These are phyloP conservation scores for Astraeus odoratus DNA, from an alignment of 768 basidiomycete species.

Conservation along the genomic window DNA sequence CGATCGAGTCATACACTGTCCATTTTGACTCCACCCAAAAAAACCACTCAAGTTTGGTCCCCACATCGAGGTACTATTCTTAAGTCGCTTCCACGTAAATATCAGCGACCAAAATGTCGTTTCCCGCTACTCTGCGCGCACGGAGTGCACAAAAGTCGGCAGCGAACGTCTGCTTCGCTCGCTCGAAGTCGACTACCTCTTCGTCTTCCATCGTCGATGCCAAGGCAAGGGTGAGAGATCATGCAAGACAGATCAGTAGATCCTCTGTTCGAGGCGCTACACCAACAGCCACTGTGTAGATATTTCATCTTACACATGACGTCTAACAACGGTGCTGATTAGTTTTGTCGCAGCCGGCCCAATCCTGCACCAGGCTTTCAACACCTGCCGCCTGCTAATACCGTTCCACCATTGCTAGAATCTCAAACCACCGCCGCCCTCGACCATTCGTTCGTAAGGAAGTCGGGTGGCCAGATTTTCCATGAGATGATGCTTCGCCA, in stretches of 20 bases:
- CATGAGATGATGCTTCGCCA: slow-evolving; percentile 99
- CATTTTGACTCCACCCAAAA: too few relatives aligned
- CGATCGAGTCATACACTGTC: too few relatives aligned
- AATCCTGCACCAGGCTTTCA: slow-evolving; percentile 51
- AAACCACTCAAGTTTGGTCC: too few relatives aligned
- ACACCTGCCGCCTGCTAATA: slow-evolving; percentile 37
- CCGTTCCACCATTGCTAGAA: slow-evolving; percentile 29
- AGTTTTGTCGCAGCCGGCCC: slow-evolving; percentile 45
- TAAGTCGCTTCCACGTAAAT: slow-evolving; percentile 7
- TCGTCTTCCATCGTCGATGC: slow-evolving; percentile 63
- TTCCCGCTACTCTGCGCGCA: slow-evolving; percentile 38
- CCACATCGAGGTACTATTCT: too few relatives aligned
- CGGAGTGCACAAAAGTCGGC: slow-evolving; percentile 32
- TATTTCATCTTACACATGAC: slow-evolving; percentile 8
- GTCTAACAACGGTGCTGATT: slow-evolving; percentile 6
- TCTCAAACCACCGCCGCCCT: slow-evolving; percentile 42
- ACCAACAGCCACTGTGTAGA: slow-evolving; percentile 57
- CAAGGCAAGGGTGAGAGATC: slow-evolving; percentile 72
- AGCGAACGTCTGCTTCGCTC: slow-evolving; percentile 29
- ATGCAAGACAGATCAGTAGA: slow-evolving; percentile 69
- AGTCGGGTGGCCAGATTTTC: slow-evolving; percentile 96
- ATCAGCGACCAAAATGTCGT: slow-evolving; percentile 31
- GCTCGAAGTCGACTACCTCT: slow-evolving; percentile 47
- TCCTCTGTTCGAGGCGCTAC: slow-evolving; percentile 54
- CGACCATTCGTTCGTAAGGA: slow-evolving; percentile 85